Percentiles rank a stretch among this genome's conserved stretches.
These are phyloP conservation scores for Penicillium bialowiezense DNA, from an alignment of 495 filamentous ascomycete genomes.

Conservation along the genomic window DNA sequence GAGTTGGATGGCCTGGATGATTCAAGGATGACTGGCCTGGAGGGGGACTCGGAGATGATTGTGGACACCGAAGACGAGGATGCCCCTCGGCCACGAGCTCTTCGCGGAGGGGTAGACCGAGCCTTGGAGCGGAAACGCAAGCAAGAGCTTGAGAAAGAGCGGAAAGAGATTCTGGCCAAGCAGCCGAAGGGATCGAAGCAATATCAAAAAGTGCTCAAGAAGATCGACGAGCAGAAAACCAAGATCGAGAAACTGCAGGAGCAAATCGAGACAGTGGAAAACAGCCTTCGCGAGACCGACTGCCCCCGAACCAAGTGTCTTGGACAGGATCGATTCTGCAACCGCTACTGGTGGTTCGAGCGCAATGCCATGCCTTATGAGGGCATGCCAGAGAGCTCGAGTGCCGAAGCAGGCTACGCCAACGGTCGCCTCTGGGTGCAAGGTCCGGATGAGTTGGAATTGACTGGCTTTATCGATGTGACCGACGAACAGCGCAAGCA, in stretches of 20 bases:
- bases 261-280: constrained; percentile 78
- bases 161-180: constrained; percentile 74
- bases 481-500: constrained; percentile 61
- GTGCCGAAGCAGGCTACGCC: constrained; percentile 79
- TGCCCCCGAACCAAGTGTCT: constrained; percentile 85
- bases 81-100: constrained; percentile 58
- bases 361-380: constrained; percentile 96
- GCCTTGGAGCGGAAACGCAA: constrained; percentile 79
- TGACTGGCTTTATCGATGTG: constrained; percentile 79
- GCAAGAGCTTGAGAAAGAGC: constrained; percentile 76
- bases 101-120: constrained; percentile 75
- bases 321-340: constrained; percentile 94
- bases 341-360: constrained; percentile 98
- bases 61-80: constrained; percentile 65
- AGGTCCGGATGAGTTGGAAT: constrained; percentile 86
- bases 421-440: constrained; percentile 97
- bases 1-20: constrained; percentile 56
- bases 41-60: constrained; percentile 47
- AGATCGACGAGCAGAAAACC: constrained; percentile 81
- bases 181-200: constrained; percentile 85
- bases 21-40: constrained; percentile 65
- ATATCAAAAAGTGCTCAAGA: constrained; percentile 80
- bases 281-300: constrained; percentile 89
- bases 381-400: constrained; percentile 84
- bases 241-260: constrained; percentile 76